phyloP scores from a whole-genome alignment of 768 basidiomycete species.

The Suillus spraguei region DNA sequence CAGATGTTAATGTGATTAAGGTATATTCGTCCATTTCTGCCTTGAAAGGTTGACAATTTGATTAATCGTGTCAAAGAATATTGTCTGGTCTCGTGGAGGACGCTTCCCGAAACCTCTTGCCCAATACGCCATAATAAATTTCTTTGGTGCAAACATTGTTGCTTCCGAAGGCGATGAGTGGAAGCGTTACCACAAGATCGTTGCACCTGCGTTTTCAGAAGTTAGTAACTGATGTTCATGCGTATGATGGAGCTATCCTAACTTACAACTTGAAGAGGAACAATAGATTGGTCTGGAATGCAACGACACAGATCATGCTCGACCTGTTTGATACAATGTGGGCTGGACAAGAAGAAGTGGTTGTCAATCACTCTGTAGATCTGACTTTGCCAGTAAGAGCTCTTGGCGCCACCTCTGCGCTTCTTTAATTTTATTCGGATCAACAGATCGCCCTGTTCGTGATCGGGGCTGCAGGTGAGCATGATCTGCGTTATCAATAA shows the following conservation, averaged over 20 bases:
- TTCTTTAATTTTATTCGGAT: constrained; percentile 17
- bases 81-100: constrained; percentile 22
- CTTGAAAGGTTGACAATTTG: not conserved
- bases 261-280: constrained; percentile 18
- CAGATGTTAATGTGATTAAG: constrained; percentile 45
- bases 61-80: constrained; percentile 18
- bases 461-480: constrained; percentile 53
- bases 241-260: not conserved
- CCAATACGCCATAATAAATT: constrained; percentile 45
- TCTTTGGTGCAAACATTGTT: constrained; percentile 67
- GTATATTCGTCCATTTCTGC: constrained; percentile 15
- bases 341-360: too few relatives aligned
- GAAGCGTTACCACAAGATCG: constrained; percentile 65
- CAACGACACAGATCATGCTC: too few relatives aligned
- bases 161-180: constrained; percentile 65
- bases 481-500: not conserved
- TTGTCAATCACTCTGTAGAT: too few relatives aligned
- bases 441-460: constrained; percentile 57
- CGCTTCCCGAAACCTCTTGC: constrained; percentile 59
- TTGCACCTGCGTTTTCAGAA: constrained; percentile 61
- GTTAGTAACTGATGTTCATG: constrained; percentile 7
- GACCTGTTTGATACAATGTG: too few relatives aligned
- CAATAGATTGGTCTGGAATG: constrained; percentile 48
- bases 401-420: constrained; percentile 10
- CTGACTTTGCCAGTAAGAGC: constrained; percentile 52